Conservation (phyloP, 805 yeast species). For the Candida ipomoeae region DNA sequence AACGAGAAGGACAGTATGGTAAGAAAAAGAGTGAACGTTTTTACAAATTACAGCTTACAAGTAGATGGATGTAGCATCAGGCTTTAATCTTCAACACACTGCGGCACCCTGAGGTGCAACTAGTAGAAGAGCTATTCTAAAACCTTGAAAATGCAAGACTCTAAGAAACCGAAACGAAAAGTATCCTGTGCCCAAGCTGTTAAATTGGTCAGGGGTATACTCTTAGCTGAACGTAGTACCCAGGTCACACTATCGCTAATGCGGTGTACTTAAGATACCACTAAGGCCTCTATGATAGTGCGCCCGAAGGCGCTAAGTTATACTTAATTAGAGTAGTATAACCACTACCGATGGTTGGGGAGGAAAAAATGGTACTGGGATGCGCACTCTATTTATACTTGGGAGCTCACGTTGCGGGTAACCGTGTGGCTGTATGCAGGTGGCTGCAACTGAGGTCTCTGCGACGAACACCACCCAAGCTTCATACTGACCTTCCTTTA, state of each 20-base stretch:
- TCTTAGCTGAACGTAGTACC: slow-evolving; percentile 58
- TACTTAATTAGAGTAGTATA: slow-evolving; percentile 64
- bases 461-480: background rate
- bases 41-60: background rate
- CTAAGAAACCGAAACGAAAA: slow-evolving; percentile 80
- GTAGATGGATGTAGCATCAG: slow-evolving; percentile 46
- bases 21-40: too few relatives aligned
- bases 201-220: slow-evolving; percentile 59
- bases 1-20: too few relatives aligned
- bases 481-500: background rate
- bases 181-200: slow-evolving; percentile 68
- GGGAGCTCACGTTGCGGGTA: slow-evolving; percentile 13
- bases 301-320: slow-evolving; percentile 44
- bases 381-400: slow-evolving; percentile 13
- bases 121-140: slow-evolving; percentile 31
- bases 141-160: slow-evolving; percentile 35
- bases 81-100: slow-evolving; percentile 40
- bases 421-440: slow-evolving; percentile 7
- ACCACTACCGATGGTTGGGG: slow-evolving; percentile 70
- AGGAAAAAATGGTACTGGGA: slow-evolving; percentile 11
- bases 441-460: slow-evolving; percentile 8
- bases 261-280: slow-evolving; percentile 37
- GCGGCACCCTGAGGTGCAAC: slow-evolving; percentile 18
- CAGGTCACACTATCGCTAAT: slow-evolving; percentile 40
- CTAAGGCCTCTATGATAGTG: slow-evolving; percentile 41